phyloP scores from a whole-genome alignment of 1,284 basidiomycete genomes.

The Tilletia setariae region DNA sequence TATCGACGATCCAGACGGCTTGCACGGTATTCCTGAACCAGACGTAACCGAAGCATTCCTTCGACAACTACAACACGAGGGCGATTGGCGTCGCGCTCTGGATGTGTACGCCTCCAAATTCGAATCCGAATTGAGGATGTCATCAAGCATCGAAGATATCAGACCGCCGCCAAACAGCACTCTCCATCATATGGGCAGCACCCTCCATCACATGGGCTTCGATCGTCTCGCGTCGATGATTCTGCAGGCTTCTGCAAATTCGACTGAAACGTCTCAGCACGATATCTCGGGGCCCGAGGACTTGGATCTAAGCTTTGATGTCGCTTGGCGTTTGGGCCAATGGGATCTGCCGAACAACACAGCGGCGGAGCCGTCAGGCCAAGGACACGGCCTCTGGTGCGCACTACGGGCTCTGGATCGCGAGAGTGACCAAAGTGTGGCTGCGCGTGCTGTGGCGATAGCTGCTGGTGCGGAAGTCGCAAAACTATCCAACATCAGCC shows the following conservation, averaged over 20 bases:
- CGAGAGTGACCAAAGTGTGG: slow-evolving; percentile 55
- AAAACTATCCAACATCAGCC: slow-evolving; percentile 24
- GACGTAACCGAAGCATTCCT: slow-evolving; percentile 75
- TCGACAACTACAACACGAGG: slow-evolving; percentile 83
- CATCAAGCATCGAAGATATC: background rate
- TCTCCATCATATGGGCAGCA: slow-evolving; percentile 48
- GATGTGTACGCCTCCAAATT: slow-evolving; percentile 79
- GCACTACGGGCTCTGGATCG: slow-evolving; percentile 66
- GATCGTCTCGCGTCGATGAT: slow-evolving; percentile 52
- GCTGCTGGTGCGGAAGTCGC: slow-evolving; percentile 28
- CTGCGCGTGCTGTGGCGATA: slow-evolving; percentile 22
- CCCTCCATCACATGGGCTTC: slow-evolving; percentile 84
- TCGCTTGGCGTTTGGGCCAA: slow-evolving; percentile 83
- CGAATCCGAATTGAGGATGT: slow-evolving; percentile 57
- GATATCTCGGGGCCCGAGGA: no score
- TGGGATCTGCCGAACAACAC: slow-evolving; percentile 68
- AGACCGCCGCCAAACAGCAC: no score
- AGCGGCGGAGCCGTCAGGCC: slow-evolving; percentile 54
- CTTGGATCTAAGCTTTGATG: slow-evolving; percentile 60
- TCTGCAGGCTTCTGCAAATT: background rate
- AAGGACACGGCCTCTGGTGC: slow-evolving; percentile 68
- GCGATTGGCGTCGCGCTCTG: slow-evolving; percentile 85
- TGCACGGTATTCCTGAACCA: slow-evolving; percentile 81
- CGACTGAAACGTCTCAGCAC: no score
- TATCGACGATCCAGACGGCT: slow-evolving; percentile 95